Evolutionary conservation across 2,329 filamentous ascomycete genomes (phyloP), one percentile per base, ranked within the genome.

Genomic region (Cryoendolithus antarcticus): DNA sequence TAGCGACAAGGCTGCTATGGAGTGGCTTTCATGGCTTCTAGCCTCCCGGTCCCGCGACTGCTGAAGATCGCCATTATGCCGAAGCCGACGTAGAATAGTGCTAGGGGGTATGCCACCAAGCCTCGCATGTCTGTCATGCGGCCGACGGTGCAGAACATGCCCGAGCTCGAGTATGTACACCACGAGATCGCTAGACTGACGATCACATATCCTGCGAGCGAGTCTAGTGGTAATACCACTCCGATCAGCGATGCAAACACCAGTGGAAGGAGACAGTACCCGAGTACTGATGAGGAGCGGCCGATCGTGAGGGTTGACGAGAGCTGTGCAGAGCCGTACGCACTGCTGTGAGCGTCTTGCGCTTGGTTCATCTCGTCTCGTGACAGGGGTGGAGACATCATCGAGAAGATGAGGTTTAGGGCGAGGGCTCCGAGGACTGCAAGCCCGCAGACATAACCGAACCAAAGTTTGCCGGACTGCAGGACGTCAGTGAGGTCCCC

Each of bases 31-130:
- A 69, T 70, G 38, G 63, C 71, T 43, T 63, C 70, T 48, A 80
- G 57, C 33, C 66, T 66, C 1, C 82, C 82, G 40, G 77, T 82
- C 15, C 84, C 84, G 48, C 86, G 75, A 49, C 84, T 91, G 61
- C 83, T 91, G 62, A 98, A 98, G 50, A 98, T 93, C 30, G 83
- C 82, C 86, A 98, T 98, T 57, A 98, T 94, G 1, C 91, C 91
- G 62, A 98, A 98, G 4, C 91, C 91, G 15, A 91, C 84, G 59
- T 98, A 98, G 62, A 98, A 98, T 44, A 98, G 66, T 6, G 82
- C 86, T 50, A 98, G 68, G 1, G 91, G 91, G 59, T 98, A 98
- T 5, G 91, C 91, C 4, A 98, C 89, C 39, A 98, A 65, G 0
- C 78, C 82, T 34, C 91, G 71, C 88, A 95, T 95, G 31, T 82